Evolutionary conservation across 2,329 filamentous ascomycete genomes (phyloP).

Genomic region (Neoarthrinium moseri): DNA sequence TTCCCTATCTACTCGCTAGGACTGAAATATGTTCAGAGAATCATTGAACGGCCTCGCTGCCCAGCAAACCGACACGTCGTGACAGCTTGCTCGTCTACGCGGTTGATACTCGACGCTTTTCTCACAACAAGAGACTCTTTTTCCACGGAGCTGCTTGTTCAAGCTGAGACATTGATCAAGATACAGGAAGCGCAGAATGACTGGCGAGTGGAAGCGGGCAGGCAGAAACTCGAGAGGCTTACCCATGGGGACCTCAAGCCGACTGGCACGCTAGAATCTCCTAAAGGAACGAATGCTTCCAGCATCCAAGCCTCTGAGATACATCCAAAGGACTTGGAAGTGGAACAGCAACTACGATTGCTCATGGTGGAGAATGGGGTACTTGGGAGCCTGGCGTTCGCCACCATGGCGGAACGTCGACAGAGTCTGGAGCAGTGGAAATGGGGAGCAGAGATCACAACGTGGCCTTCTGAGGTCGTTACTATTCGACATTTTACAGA

Average conservation of each 20-base stretch:
- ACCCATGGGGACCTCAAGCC: neutral
- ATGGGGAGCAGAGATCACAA: constrained; percentile 8
- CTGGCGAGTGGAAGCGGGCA: neutral
- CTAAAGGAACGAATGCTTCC: neutral
- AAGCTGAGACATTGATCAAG: neutral
- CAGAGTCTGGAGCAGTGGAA: constrained; percentile 8
- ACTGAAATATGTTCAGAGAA: neutral
- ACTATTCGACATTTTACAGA: neutral
- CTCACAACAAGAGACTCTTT: neutral
- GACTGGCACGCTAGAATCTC: neutral
- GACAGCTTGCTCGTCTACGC: neutral
- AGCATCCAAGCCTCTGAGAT: neutral
- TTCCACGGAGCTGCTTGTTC: neutral
- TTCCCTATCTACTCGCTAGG: neutral
- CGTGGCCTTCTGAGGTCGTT: neutral
- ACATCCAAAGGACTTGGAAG: neutral
- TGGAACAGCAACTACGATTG: neutral
- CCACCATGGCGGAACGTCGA: neutral
- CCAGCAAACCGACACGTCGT: neutral
- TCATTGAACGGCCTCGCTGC: neutral
- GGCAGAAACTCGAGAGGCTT: neutral
- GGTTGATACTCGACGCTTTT: neutral
- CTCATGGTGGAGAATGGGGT: neutral
- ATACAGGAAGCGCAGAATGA: neutral
- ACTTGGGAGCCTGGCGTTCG: neutral